Percentiles rank a stretch among this genome's conserved stretches.
Conservation (phyloP, 2,329 filamentous ascomycete species). For the Esteya vermicola region DNA sequence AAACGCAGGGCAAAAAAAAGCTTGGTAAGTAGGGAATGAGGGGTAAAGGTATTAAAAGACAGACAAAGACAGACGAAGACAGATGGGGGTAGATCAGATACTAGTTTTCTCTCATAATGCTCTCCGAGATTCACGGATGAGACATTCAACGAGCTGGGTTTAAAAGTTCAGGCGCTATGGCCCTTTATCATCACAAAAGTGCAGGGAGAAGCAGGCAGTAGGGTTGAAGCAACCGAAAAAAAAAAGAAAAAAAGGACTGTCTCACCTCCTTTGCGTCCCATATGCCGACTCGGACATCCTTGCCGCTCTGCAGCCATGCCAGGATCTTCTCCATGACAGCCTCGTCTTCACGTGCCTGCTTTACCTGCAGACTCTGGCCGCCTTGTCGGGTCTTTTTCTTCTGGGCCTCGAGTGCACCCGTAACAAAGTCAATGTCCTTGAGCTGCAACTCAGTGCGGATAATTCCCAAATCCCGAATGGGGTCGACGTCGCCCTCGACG, state of each 20-base stretch:
- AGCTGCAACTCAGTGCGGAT: constrained; percentile 92
- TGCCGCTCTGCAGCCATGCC: constrained; percentile 68
- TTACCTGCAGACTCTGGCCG: constrained; percentile 92
- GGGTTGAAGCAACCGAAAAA: not conserved
- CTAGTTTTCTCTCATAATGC: constrained; percentile 72
- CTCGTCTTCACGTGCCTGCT: constrained; percentile 91
- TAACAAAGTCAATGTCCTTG: constrained; percentile 97
- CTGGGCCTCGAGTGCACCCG: constrained; percentile 84
- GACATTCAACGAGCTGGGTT: constrained; percentile 99
- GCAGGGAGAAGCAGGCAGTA: constrained; percentile 3
- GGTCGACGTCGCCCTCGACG: constrained; percentile 97
- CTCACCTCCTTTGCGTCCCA: constrained; percentile 94
- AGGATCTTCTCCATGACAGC: constrained; percentile 86
- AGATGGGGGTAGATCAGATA: constrained; percentile 57
- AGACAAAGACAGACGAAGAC: not conserved
- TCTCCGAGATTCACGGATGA: constrained; percentile 44
- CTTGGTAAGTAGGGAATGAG: no score
- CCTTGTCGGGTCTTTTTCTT: constrained; percentile 92
- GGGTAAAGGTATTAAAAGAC: not conserved
- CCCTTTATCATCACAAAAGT: constrained; percentile 94
- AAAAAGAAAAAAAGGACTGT: not conserved
- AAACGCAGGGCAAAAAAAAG: not conserved
- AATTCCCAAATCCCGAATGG: constrained; percentile 84
- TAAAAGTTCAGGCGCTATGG: constrained; percentile 76
- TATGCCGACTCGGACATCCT: constrained; percentile 81